Evolutionary conservation across 2,329 filamentous ascomycete species (phyloP), one percentile per base, ranked within the genome.

Genomic region (Colletotrichum plurivorum): DNA sequence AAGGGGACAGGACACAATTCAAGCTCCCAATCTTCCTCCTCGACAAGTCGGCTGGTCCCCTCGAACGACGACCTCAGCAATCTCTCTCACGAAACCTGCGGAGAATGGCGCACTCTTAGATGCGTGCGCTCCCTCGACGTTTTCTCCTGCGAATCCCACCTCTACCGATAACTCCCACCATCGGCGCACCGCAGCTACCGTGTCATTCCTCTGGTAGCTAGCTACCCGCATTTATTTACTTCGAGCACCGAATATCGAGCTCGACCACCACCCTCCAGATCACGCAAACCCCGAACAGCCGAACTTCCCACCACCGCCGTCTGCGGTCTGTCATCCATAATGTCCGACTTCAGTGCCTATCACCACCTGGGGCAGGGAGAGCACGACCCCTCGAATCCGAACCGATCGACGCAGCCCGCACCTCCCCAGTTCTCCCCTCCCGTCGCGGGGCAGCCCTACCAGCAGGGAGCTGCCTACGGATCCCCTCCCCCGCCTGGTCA

Each of bases 311-410:
- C 8, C n/a, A 49, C 20, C 5, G 48, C n/a, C 39, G 25, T 15
- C 27, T 4, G 36, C 8, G 10, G 49, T 36, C 51, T 56, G 25
- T 51, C 72, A 78, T 72, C 7, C 46, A 49, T 9, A 73, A 89
- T 89, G 87, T 84, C 85, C 75, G 86, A 89, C 73, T 85, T 87
- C 75, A 78, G 83, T 69, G 84, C 85, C 78, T 89, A 87, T 74
- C 86, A 89, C 74, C 80, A 85, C 75, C 82, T 89, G 61, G 88
- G 87, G 55, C 86, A 89, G 75, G 86, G 85, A 74, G 84, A 87
- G 71, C 83, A 83, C 70, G 86, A 90, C 72, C 82, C 88, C 76
- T 84, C 88, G 80, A 80, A 89, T 79, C 81, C 86, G 75, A 80
- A 84, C 80, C 78, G 82, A 78, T 83, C 82, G 67, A 80, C 78